A percentile compares a stretch with the other conserved stretches of the same genome.
Conservation (phyloP, 306 rosid genomes). For the Prunus mume region DNA sequence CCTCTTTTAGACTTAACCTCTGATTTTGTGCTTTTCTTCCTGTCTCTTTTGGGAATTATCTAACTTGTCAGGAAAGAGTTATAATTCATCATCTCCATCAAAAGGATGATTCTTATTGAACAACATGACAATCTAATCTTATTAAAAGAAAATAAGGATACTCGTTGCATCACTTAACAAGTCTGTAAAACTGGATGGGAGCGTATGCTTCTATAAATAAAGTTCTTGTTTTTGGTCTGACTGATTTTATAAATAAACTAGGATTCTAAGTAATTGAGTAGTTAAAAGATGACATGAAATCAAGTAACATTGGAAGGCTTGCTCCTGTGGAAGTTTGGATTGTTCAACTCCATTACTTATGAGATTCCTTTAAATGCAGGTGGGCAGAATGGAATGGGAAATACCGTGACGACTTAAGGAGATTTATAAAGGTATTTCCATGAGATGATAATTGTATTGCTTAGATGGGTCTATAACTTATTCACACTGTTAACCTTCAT, state of each 20-base stretch:
- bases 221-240: too few relatives aligned
- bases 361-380: slow-evolving; percentile 46
- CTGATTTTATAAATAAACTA: too few relatives aligned
- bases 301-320: too few relatives aligned
- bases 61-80: background rate
- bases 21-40: background rate
- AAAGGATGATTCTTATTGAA: background rate
- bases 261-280: too few relatives aligned
- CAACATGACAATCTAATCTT: too few relatives aligned
- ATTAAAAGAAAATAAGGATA: too few relatives aligned
- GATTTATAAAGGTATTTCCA: slow-evolving; percentile 76
- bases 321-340: background rate
- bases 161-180: too few relatives aligned
- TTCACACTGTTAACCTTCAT: background rate
- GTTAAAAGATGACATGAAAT: too few relatives aligned
- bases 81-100: background rate
- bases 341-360: background rate
- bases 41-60: background rate
- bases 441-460: slow-evolving; percentile 5
- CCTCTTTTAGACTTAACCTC: background rate
- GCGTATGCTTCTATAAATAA: too few relatives aligned
- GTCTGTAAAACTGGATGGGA: too few relatives aligned
- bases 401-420: slow-evolving; percentile 87
- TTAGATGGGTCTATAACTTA: background rate
- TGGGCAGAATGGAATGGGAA: slow-evolving; percentile 99